Conservation (phyloP, 1,284 basidiomycete genomes). For the Ceratobasidium sp. region DNA sequence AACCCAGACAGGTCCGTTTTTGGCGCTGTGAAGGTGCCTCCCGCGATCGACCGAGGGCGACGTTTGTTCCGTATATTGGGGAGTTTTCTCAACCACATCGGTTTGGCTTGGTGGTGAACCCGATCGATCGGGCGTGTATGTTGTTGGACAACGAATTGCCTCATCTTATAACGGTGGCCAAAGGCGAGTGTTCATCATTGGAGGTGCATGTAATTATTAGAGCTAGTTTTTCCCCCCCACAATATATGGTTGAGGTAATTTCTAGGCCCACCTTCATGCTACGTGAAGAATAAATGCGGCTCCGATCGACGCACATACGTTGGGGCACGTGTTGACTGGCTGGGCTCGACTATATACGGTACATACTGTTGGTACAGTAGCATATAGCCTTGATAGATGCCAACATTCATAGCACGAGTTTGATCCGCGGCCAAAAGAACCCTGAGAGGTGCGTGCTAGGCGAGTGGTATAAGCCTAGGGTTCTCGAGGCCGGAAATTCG, state of each 20-base stretch:
- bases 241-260: neutral
- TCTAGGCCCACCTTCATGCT: slow-evolving; percentile 53
- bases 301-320: slow-evolving; percentile 55
- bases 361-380: slow-evolving; percentile 1
- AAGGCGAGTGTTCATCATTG: slow-evolving; percentile 54
- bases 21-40: too few relatives aligned
- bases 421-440: too few relatives aligned
- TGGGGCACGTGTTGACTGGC: slow-evolving; percentile 21
- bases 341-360: slow-evolving; percentile 17
- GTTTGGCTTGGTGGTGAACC: slow-evolving; percentile 7
- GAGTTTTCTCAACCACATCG: slow-evolving; percentile 22
- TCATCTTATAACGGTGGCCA: slow-evolving; percentile 52
- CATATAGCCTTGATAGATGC: too few relatives aligned
- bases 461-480: too few relatives aligned
- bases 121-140: slow-evolving; percentile 23
- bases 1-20: slow-evolving; percentile 10
- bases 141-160: slow-evolving; percentile 55
- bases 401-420: slow-evolving; percentile 17
- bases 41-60: too few relatives aligned
- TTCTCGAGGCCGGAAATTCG: too few relatives aligned
- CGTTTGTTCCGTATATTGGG: neutral
- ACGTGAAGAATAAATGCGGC: slow-evolving; percentile 56
- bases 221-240: too few relatives aligned
- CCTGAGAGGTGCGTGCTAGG: too few relatives aligned
- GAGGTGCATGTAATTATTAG: slow-evolving; percentile 52